Conservation (phyloP, 805 yeast species). For the Candida andamanensis region DNA sequence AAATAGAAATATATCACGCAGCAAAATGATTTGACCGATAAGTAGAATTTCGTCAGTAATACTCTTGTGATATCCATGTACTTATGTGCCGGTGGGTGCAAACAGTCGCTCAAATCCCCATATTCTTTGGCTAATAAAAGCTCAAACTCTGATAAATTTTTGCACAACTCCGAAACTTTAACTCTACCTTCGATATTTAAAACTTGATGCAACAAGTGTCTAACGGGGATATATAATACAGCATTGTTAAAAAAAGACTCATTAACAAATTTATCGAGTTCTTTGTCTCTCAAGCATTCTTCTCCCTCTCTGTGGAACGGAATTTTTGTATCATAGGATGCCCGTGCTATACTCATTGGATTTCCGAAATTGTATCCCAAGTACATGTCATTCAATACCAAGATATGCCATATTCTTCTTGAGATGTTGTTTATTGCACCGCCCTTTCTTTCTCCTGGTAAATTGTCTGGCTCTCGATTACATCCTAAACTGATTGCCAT, state of each 20-base stretch:
- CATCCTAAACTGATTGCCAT: constrained; percentile 38
- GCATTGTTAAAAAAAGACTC: constrained; percentile 25
- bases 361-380: constrained; percentile 46
- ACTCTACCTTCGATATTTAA: constrained; percentile 37
- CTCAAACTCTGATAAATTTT: constrained; percentile 34
- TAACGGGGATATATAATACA: constrained; percentile 20
- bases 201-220: constrained; percentile 31
- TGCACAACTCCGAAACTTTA: constrained; percentile 32
- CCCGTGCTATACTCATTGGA: constrained; percentile 34
- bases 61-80: constrained; percentile 11
- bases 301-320: constrained; percentile 40
- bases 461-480: constrained; percentile 36
- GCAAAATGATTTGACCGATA: constrained; percentile 27
- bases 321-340: constrained; percentile 46
- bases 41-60: constrained; percentile 21
- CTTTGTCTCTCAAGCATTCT: constrained; percentile 32
- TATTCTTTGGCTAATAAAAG: constrained; percentile 20
- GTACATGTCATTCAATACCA: constrained; percentile 42
- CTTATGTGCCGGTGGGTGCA: constrained; percentile 10
- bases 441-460: constrained; percentile 17
- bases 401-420: constrained; percentile 56
- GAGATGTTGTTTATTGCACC: constrained; percentile 38
- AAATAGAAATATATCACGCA: constrained; percentile 39
- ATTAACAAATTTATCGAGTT: constrained; percentile 39
- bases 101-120: constrained; percentile 20